Conservation (phyloP, 371 early-diverging fungal species). For the Zychaea mexicana region DNA sequence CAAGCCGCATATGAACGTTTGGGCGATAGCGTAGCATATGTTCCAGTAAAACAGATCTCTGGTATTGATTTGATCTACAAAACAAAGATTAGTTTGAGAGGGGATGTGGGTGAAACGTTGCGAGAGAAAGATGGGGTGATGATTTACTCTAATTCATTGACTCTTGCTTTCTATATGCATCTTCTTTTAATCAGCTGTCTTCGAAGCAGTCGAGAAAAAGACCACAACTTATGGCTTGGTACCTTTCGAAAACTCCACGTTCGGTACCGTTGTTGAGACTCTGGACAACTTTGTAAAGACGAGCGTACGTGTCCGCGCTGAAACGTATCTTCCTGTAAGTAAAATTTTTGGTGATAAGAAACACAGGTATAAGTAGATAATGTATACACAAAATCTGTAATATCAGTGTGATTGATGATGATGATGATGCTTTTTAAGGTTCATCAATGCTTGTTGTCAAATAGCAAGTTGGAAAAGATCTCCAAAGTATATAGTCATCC, state of each 20-base stretch:
- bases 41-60: slow-evolving; percentile 66
- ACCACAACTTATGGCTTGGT: slow-evolving; percentile 88
- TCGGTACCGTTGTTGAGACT: slow-evolving; percentile 84
- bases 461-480: slow-evolving; percentile 60
- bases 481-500: slow-evolving; percentile 89
- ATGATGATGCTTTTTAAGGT: slow-evolving; percentile 20
- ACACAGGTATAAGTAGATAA: not conserved
- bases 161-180: too few species aligned
- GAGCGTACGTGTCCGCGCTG: slow-evolving; percentile 60
- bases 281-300: slow-evolving; percentile 76
- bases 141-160: too few species aligned
- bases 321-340: slow-evolving; percentile 63
- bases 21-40: slow-evolving; percentile 79
- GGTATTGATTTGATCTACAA: slow-evolving; percentile 18
- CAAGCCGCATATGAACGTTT: slow-evolving; percentile 85
- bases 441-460: slow-evolving; percentile 83
- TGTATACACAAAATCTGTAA: not conserved
- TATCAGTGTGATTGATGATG: not conserved
- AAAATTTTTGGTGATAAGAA: not conserved
- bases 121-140: too few species aligned
- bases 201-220: slow-evolving; percentile 80
- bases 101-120: too few species aligned
- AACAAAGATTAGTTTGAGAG: not conserved
- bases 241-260: slow-evolving; percentile 94
- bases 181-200: slow-evolving; percentile 72